A percentile compares a stretch with the other conserved stretches of the same genome.
Conservation (phyloP, 371 early-diverging fungal species). For the Haplosporangium sp. region DNA sequence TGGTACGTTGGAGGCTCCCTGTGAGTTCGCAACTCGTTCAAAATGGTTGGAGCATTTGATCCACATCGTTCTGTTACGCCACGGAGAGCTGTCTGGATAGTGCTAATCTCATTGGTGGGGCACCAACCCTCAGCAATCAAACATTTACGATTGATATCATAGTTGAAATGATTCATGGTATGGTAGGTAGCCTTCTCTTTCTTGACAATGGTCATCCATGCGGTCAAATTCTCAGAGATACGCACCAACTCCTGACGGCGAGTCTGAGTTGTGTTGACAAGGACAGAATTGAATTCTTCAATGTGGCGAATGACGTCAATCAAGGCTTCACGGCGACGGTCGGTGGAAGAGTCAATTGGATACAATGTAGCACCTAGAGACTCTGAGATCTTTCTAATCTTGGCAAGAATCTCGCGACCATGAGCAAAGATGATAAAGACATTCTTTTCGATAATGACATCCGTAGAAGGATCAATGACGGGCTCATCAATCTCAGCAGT, state of each 20-base stretch:
- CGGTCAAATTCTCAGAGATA: conserved; percentile 83
- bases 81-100: conserved; percentile 85
- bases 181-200: conserved; percentile 99
- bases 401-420: conserved; percentile 89
- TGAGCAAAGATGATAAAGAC: conserved; percentile 98
- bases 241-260: conserved; percentile 85
- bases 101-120: conserved; percentile 83
- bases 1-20: conserved; percentile 97
- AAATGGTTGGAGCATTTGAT: conserved; percentile 86
- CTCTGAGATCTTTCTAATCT: conserved; percentile 94
- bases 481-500: conserved; percentile 94
- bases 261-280: conserved; percentile 87
- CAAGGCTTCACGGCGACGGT: conserved; percentile 85
- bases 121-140: conserved; percentile 99
- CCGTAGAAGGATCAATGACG: conserved; percentile 87
- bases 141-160: conserved; percentile 92
- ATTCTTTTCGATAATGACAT: conserved; percentile 90
- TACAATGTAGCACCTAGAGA: conserved; percentile 96
- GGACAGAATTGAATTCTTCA: conserved; percentile 64
- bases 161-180: conserved; percentile 94
- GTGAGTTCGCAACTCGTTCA: conserved; percentile 86
- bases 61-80: conserved; percentile 89
- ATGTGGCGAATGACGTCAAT: conserved; percentile 44
- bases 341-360: conserved; percentile 83
- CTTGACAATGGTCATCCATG: conserved; percentile 91